Evolutionary conservation across 257 asterid genomes (phyloP).

Genomic region (Scutellaria barbata): DNA sequence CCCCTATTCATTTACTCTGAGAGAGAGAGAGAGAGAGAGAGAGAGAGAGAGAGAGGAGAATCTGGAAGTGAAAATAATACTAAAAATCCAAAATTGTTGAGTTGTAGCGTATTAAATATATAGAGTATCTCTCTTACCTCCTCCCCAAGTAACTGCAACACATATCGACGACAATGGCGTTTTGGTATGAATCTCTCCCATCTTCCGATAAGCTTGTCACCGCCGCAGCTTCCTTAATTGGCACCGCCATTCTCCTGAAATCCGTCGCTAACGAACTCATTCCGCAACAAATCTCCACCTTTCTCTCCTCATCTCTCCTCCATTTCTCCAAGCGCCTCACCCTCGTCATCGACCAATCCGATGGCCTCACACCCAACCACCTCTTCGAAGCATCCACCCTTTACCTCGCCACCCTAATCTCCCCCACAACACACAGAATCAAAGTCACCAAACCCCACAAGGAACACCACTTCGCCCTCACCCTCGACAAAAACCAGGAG

Average conservation of each 20-base stretch:
- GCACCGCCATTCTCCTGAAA: conserved; percentile 55
- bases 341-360: conserved; percentile 66
- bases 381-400: conserved; percentile 59
- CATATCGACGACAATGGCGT: conserved; percentile 30
- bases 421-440: conserved; percentile 56
- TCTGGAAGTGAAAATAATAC: too few relatives aligned
- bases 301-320: conserved; percentile 49
- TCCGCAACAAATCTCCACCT: conserved; percentile 48
- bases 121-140: background rate
- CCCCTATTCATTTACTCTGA: too few relatives aligned
- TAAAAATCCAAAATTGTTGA: too few relatives aligned
- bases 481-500: conserved; percentile 64
- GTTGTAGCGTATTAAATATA: too few relatives aligned
- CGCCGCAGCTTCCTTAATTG: conserved; percentile 57
- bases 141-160: background rate
- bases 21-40: too few relatives aligned
- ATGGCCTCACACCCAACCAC: conserved; percentile 68
- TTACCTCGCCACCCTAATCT: conserved; percentile 60
- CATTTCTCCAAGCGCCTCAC: conserved; percentile 51
- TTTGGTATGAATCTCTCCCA: conserved; percentile 44
- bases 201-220: conserved; percentile 52
- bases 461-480: conserved; percentile 51
- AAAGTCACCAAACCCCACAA: conserved; percentile 63
- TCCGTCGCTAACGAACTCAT: conserved; percentile 58
- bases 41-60: too few relatives aligned